These are phyloP conservation scores for Phytophthora parvispora DNA, from an alignment of 352 stramenopile genomes.

Conservation along the genomic window DNA sequence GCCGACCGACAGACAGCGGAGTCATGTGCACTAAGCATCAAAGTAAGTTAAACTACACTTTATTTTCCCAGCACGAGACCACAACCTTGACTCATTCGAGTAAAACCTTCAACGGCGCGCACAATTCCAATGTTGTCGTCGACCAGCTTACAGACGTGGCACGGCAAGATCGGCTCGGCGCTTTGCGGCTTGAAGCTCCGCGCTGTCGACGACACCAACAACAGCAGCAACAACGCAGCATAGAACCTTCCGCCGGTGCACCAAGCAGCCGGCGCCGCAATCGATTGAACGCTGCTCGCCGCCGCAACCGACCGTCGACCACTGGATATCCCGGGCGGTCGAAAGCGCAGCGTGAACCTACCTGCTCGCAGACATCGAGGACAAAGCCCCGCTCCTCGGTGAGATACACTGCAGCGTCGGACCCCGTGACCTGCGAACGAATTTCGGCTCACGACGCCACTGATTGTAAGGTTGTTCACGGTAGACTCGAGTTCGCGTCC, in stretches of 20 bases:
- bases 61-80: neutral
- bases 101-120: conserved; percentile 3
- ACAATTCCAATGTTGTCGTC: conserved; percentile 17
- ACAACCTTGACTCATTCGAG: conserved; percentile 1
- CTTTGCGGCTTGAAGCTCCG: conserved; percentile 10
- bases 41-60: neutral
- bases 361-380: conserved; percentile 14
- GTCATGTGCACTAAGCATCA: no score
- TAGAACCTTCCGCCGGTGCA: conserved; percentile 13
- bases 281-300: no score
- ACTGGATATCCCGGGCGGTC: conserved; percentile 5
- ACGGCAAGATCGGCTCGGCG: conserved; percentile 1
- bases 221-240: conserved; percentile 1
- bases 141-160: conserved; percentile 5
- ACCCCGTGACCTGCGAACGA: neutral
- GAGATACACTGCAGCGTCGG: conserved; percentile 2
- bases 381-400: conserved; percentile 5
- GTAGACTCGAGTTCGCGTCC: neutral
- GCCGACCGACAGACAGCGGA: no score
- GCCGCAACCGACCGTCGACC: conserved; percentile 14
- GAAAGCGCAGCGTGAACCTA: neutral
- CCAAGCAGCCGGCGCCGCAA: neutral
- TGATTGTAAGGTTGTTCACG: neutral
- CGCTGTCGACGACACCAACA: conserved; percentile 1
- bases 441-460: conserved; percentile 5